These are phyloP conservation scores for Flueggea neowawraea DNA, from an alignment of 441 rosid genomes.

Conservation along the genomic window DNA sequence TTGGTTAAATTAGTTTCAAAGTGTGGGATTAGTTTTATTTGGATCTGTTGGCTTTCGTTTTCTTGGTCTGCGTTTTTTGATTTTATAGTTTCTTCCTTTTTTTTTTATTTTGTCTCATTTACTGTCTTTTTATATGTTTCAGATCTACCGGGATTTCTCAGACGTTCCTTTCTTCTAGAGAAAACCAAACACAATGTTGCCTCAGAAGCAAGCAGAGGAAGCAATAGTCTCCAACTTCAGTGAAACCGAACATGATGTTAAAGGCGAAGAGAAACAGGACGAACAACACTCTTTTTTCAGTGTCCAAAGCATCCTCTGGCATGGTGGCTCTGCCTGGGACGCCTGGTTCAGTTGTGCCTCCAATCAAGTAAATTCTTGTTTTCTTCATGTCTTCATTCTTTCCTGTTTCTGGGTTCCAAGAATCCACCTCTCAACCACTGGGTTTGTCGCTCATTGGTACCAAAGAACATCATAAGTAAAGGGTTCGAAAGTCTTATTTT, in stretches of 20 bases:
- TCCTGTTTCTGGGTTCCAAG: background rate
- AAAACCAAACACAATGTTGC: slow-evolving; percentile 54
- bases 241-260: slow-evolving; percentile 42
- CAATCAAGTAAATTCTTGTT: slow-evolving; percentile 53
- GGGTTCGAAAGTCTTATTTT: too few species aligned
- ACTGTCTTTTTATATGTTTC: slow-evolving; percentile 37
- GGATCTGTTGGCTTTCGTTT: slow-evolving; percentile 40
- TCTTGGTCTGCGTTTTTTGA: slow-evolving; percentile 20
- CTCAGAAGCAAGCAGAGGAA: slow-evolving; percentile 87
- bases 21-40: slow-evolving; percentile 2
- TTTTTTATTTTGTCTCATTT: slow-evolving; percentile 40
- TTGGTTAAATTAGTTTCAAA: background rate
- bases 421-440: background rate
- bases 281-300: slow-evolving; percentile 37
- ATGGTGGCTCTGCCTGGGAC: slow-evolving; percentile 97
- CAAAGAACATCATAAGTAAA: too few species aligned
- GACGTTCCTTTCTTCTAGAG: slow-evolving; percentile 22
- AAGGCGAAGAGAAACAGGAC: slow-evolving; percentile 30
- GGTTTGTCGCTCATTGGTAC: background rate
- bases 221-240: slow-evolving; percentile 65
- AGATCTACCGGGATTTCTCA: slow-evolving; percentile 40
- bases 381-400: background rate
- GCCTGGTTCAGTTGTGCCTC: slow-evolving; percentile 99
- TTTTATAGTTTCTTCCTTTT: background rate
- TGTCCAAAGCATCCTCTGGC: slow-evolving; percentile 82